These are phyloP conservation scores for Chrysanthemum seticuspe DNA, from an alignment of 129 eudicot genomes.

Conservation along the genomic window DNA sequence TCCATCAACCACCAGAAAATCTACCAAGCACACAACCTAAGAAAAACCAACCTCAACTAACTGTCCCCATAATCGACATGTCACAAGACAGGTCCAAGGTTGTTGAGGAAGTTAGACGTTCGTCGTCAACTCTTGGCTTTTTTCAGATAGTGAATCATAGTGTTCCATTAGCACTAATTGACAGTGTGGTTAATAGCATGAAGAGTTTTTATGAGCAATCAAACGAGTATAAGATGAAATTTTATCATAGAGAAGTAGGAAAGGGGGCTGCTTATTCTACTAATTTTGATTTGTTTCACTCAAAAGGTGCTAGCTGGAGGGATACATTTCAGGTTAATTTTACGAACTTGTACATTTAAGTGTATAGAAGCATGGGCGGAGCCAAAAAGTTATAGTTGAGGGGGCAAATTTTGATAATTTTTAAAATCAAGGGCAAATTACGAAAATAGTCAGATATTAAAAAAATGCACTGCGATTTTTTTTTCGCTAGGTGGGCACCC, in stretches of 20 bases:
- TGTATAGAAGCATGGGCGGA: too few species aligned
- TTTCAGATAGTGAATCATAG: slow-evolving; percentile 28
- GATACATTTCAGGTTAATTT: slow-evolving; percentile 38
- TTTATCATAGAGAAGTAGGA: slow-evolving; percentile 21
- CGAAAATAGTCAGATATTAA: too few species aligned
- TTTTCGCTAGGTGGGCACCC: too few species aligned
- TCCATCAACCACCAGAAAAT: slow-evolving; percentile 38
- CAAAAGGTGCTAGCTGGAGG: slow-evolving; percentile 55
- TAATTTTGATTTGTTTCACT: slow-evolving; percentile 43
- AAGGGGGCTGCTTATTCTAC: slow-evolving; percentile 41
- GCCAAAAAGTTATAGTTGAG: too few species aligned
- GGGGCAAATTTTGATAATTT: background rate
- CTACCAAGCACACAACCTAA: slow-evolving; percentile 22
- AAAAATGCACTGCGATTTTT: too few species aligned
- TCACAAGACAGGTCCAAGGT: too few species aligned
- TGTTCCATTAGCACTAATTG: slow-evolving; percentile 18
- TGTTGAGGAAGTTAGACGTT: too few species aligned
- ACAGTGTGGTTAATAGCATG: slow-evolving; percentile 13
- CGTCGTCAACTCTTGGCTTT: too few species aligned
- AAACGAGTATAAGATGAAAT: too few species aligned
- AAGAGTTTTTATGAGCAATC: slow-evolving; percentile 36
- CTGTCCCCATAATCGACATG: too few species aligned
- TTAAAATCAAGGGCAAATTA: background rate
- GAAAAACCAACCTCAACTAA: too few species aligned
- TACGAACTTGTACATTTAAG: too few species aligned